Base-by-base conservation (phyloP, 2,329 filamentous ascomycete species). In the Plenodomus tracheiphilus region DNA sequence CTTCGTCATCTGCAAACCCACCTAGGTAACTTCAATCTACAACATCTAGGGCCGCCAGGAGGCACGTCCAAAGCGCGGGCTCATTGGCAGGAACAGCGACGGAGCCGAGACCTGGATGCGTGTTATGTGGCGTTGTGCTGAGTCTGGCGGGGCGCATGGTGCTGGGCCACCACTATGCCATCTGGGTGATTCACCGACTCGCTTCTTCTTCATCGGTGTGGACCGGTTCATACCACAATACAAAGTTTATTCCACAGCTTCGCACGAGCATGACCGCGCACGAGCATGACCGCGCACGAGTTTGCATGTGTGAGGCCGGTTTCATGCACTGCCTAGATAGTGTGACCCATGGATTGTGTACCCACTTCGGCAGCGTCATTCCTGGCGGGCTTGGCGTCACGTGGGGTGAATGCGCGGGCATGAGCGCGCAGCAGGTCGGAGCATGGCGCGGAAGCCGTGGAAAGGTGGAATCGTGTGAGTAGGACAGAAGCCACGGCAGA, bases 221-320 rank as follows among this genome's bases (percentile, higher is more conserved):
- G 32, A 44, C 53, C 47, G 53, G 51, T 40, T 61, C 54, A 54
- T 57, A 54, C 40, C 50, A 56, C 58, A 63, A 59, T 55, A 46
- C 37, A 50, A 42, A 35, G 35, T 53, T 56, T 48, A 53, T 55
- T 48, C 40, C 30, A 49, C 21, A 42, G 15, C n/a, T 22, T 21
- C 37, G 25, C 28, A 46, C 18, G 28, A 25, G 13, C 22, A 47
- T 45, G 40, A 41, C 37, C 37, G 28, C 28, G 15, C 28, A 32
- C 4, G 6, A 15, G 28, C 21, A 47, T 45, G 40, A 41, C 37
- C 37, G 28, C 28, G 15, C 28, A 32, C 4, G 6, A 15, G 28
- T 28, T n/a, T n/a, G n/a, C n/a, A n/a, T 22, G 37, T 39, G 38
- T 25, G n/a, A 49, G 37, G 45, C 42, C 41, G 44, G 45, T 38